phyloP scores from a whole-genome alignment of 2,329 filamentous ascomycete species.

The Xylariaceae sp. region DNA sequence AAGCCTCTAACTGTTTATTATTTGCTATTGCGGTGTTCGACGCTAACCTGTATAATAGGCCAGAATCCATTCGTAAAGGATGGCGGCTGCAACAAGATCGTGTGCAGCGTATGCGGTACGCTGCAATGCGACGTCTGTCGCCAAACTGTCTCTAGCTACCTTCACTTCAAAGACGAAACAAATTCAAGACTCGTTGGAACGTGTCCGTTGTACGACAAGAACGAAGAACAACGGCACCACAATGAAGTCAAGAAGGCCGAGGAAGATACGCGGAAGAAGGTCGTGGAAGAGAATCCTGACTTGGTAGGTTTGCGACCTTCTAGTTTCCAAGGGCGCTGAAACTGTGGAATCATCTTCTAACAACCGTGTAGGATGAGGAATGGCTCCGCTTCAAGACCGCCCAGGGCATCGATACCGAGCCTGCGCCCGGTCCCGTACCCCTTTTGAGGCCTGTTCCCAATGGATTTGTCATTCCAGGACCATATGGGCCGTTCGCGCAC shows the following conservation, averaged over 20 bases:
- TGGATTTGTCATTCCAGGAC: too few relatives aligned
- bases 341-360: constrained; percentile 9
- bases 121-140: constrained; percentile 68
- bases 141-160: constrained; percentile 54
- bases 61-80: constrained; percentile 74
- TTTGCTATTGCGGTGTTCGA: neutral
- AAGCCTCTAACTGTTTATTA: constrained; percentile 16
- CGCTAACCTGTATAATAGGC: constrained; percentile 37
- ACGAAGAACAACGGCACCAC: constrained; percentile 44
- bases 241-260: constrained; percentile 60
- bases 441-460: too few relatives aligned
- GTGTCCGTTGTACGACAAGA: constrained; percentile 64
- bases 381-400: constrained; percentile 33
- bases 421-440: too few relatives aligned
- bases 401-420: constrained; percentile 50
- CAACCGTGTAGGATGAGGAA: constrained; percentile 32
- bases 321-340: neutral
- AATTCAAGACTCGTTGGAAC: constrained; percentile 46
- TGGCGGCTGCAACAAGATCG: constrained; percentile 79
- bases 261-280: constrained; percentile 48
- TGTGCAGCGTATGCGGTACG: constrained; percentile 56
- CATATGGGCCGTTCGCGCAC: too few relatives aligned
- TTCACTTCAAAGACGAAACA: constrained; percentile 59
- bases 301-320: constrained; percentile 35
- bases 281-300: constrained; percentile 55